These are phyloP conservation scores for Silene vulgaris DNA, from an alignment of 179 eudicot species.

Conservation along the genomic window DNA sequence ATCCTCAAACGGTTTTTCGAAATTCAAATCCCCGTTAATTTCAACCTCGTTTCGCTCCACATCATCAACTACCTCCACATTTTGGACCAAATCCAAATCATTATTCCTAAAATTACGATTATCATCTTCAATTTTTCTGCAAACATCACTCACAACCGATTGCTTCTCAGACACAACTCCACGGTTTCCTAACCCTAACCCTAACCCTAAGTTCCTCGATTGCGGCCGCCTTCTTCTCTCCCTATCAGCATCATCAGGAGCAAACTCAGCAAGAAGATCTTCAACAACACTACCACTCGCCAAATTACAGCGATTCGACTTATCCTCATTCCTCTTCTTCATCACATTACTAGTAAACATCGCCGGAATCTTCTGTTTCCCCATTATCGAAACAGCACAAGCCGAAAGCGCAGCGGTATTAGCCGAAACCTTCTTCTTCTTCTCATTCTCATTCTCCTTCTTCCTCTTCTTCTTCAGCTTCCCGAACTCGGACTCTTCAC, in stretches of 20 bases:
- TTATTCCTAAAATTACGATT: conserved; percentile 14
- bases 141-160: conserved; percentile 21
- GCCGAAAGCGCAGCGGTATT: conserved; percentile 28
- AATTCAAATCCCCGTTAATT: conserved; percentile 19
- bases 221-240: conserved; percentile 54
- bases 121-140: conserved; percentile 8
- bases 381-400: conserved; percentile 72
- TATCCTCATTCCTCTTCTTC: conserved; percentile 50
- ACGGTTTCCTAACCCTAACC: conserved; percentile 19
- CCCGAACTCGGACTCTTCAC: conserved; percentile 49
- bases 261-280: conserved; percentile 85
- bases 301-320: conserved; percentile 24
- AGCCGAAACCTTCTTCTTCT: conserved; percentile 39
- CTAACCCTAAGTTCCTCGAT: conserved; percentile 27
- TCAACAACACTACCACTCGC: conserved; percentile 73
- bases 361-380: conserved; percentile 61
- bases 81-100: conserved; percentile 13
- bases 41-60: conserved; percentile 20
- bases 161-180: conserved; percentile 36
- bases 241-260: conserved; percentile 70
- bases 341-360: conserved; percentile 72
- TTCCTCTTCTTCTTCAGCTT: conserved; percentile 37
- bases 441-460: conserved; percentile 25
- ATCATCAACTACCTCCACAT: conserved; percentile 21
- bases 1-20: conserved; percentile 22